A percentile compares a stretch with the other conserved stretches of the same genome.
These are phyloP conservation scores for Kurtzmaniella quercitrusa DNA, from an alignment of 1,139 yeast species.

Conservation along the genomic window DNA sequence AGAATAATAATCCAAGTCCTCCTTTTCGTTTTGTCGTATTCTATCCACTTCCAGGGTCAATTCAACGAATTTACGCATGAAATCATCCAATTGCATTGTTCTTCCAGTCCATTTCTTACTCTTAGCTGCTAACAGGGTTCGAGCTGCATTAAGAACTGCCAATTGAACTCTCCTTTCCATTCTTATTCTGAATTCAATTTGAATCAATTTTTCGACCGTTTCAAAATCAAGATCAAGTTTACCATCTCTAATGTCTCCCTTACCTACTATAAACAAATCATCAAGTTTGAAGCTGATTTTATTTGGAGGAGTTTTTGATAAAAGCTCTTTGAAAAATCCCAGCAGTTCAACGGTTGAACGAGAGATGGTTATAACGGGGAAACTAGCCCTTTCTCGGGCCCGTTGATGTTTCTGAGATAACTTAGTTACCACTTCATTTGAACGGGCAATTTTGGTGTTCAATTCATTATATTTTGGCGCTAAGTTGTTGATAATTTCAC, in stretches of 20 bases:
- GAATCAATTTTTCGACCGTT: conserved; percentile 26
- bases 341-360: conserved; percentile 23
- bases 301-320: neutral
- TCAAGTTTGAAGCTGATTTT: conserved; percentile 15
- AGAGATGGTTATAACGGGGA: conserved; percentile 30
- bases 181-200: conserved; percentile 32
- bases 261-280: conserved; percentile 27
- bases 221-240: conserved; percentile 25
- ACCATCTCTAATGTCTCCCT: conserved; percentile 10
- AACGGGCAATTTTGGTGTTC: conserved; percentile 26
- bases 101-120: conserved; percentile 40
- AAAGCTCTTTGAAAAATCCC: conserved; percentile 8
- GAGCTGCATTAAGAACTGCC: conserved; percentile 31
- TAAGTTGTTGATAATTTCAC: conserved; percentile 21
- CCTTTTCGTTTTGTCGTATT: conserved; percentile 22
- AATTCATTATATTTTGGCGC: conserved; percentile 27
- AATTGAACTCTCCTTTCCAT: conserved; percentile 31
- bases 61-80: conserved; percentile 28
- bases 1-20: conserved; percentile 9
- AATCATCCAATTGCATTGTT: conserved; percentile 34
- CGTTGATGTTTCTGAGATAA: conserved; percentile 22
- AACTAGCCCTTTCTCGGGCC: conserved; percentile 18
- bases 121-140: conserved; percentile 25
- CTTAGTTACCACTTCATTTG: conserved; percentile 22
- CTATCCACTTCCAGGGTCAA: conserved; percentile 28